phyloP scores from a whole-genome alignment of 257 asterid species.

The Fraxinus americana region DNA sequence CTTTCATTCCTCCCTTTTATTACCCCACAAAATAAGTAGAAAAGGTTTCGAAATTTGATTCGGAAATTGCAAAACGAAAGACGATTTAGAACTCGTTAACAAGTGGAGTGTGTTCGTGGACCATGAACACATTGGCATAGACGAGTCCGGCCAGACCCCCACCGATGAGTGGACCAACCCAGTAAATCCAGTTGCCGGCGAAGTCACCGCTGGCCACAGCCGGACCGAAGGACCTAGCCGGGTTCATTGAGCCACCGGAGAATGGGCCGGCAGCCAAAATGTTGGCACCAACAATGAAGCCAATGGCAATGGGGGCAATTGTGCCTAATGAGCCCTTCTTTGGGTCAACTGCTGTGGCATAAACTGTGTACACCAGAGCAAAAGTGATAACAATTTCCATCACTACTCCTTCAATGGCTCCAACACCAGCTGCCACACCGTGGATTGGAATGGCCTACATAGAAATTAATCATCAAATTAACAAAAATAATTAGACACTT shows the following conservation, averaged over 20 bases:
- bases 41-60: slow-evolving; percentile 22
- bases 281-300: slow-evolving; percentile 89
- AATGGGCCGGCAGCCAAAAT: slow-evolving; percentile 93
- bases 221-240: slow-evolving; percentile 87
- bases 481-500: background rate
- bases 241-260: slow-evolving; percentile 98
- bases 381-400: slow-evolving; percentile 83
- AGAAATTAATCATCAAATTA: background rate
- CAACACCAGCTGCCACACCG: slow-evolving; percentile 59
- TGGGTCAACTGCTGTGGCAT: slow-evolving; percentile 90
- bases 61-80: slow-evolving; percentile 17
- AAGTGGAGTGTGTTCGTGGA: slow-evolving; percentile 57
- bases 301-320: slow-evolving; percentile 90
- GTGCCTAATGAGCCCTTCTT: slow-evolving; percentile 83
- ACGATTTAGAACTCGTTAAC: slow-evolving; percentile 47
- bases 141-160: slow-evolving; percentile 84
- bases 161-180: slow-evolving; percentile 94
- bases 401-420: slow-evolving; percentile 66
- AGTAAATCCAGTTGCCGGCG: slow-evolving; percentile 71
- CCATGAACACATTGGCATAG: slow-evolving; percentile 61
- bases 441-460: slow-evolving; percentile 71
- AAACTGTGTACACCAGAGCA: slow-evolving; percentile 86
- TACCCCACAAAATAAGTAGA: slow-evolving; percentile 19
- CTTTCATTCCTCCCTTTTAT: slow-evolving; percentile 28
- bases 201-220: slow-evolving; percentile 72